phyloP scores from a whole-genome alignment of 345 rosid genomes.

The Salix dunnii region DNA sequence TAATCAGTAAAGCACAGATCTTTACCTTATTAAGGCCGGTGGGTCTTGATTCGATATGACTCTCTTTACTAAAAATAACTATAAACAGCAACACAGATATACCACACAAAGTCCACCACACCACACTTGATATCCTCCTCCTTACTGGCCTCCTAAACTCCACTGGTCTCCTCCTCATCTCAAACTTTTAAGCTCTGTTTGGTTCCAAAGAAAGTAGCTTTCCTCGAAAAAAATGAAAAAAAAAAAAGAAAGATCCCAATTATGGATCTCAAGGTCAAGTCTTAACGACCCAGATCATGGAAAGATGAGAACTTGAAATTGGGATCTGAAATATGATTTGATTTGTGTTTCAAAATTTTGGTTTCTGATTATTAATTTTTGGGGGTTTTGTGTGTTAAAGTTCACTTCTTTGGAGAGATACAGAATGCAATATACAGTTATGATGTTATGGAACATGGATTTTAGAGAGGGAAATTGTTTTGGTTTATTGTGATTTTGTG shows the following conservation, averaged over 20 bases:
- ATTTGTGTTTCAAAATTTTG: not conserved
- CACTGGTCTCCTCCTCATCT: slow-evolving; percentile 60
- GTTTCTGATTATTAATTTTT: not conserved
- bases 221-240: not conserved
- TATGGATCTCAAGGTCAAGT: not conserved
- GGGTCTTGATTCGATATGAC: slow-evolving; percentile 58
- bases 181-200: slow-evolving; percentile 4
- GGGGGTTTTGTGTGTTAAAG: not conserved
- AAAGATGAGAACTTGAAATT: not conserved
- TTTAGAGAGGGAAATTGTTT: not conserved
- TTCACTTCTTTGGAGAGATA: not conserved
- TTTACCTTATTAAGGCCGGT: slow-evolving; percentile 45
- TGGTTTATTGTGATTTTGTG: not conserved
- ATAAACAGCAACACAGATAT: slow-evolving; percentile 53
- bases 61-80: slow-evolving; percentile 48
- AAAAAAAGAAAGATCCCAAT: not conserved
- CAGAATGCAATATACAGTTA: not conserved
- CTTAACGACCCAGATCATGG: not conserved
- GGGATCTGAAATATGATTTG: not conserved
- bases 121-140: slow-evolving; percentile 59
- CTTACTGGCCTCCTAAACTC: slow-evolving; percentile 62
- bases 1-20: slow-evolving; percentile 1
- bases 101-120: slow-evolving; percentile 66
- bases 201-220: slow-evolving; percentile 12
- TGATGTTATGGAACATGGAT: not conserved